These are phyloP conservation scores for Debaryomyces psychrophilus DNA, from an alignment of 1,139 yeast genomes.

Conservation along the genomic window DNA sequence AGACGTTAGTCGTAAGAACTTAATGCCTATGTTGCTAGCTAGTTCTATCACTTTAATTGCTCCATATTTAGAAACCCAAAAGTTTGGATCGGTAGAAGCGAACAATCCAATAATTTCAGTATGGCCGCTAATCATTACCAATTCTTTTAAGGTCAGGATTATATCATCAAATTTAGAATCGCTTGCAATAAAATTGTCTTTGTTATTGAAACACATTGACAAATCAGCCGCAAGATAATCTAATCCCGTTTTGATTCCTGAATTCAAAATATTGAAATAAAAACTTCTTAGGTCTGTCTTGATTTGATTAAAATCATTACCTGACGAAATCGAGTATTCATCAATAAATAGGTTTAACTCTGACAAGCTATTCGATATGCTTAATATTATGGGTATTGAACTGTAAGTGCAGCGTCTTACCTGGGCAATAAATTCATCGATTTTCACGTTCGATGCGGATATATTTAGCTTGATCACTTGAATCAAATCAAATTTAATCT, in stretches of 20 bases:
- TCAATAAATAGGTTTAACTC: constrained; percentile 6
- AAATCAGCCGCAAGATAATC: constrained; percentile 15
- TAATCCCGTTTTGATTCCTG: constrained; percentile 12
- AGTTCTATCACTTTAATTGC: constrained; percentile 13
- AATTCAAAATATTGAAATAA: constrained; percentile 13
- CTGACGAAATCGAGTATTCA: constrained; percentile 10
- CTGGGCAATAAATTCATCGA: constrained; percentile 14
- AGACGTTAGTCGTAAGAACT: constrained; percentile 12
- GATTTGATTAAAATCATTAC: constrained; percentile 6
- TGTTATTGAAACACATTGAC: constrained; percentile 8
- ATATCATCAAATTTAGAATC: neutral
- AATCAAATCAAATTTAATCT: constrained; percentile 16
- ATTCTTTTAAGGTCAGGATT: constrained; percentile 8
- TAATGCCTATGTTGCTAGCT: constrained; percentile 12
- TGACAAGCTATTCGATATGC: constrained; percentile 7
- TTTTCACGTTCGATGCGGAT: constrained; percentile 7
- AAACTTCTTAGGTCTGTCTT: constrained; percentile 9
- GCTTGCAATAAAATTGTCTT: constrained; percentile 6
- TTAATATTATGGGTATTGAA: constrained; percentile 12
- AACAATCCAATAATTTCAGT: constrained; percentile 17
- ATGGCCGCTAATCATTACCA: constrained; percentile 12
- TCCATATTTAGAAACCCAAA: constrained; percentile 16
- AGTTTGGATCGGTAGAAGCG: constrained; percentile 11
- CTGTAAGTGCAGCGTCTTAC: constrained; percentile 13
- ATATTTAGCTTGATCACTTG: constrained; percentile 13